phyloP scores from a whole-genome alignment of 257 asterid species.

The Echites panduratus region DNA sequence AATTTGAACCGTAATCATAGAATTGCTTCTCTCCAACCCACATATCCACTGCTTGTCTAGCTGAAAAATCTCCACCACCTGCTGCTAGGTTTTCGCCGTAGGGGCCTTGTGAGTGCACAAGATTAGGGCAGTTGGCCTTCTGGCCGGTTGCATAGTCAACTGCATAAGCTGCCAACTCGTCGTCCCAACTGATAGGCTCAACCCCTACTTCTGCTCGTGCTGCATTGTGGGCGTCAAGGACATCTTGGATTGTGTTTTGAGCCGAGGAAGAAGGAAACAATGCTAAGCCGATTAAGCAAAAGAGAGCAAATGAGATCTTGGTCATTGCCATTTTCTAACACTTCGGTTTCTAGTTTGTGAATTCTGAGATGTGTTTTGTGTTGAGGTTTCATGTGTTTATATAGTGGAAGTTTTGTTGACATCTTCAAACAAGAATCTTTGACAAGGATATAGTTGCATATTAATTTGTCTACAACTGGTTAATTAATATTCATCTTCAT shows the following conservation, averaged over 20 bases:
- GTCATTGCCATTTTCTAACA: not conserved
- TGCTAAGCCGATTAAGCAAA: not conserved
- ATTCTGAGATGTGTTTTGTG: no score
- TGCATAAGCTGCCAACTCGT: slow-evolving; percentile 32
- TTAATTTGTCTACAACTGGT: no score
- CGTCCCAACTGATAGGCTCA: slow-evolving; percentile 35
- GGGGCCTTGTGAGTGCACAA: slow-evolving; percentile 24
- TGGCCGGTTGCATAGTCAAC: slow-evolving; percentile 23
- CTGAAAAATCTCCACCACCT: slow-evolving; percentile 29
- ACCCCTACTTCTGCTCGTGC: slow-evolving; percentile 33
- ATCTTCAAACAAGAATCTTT: no score
- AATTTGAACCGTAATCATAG: slow-evolving; percentile 10
- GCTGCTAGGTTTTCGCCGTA: slow-evolving; percentile 56
- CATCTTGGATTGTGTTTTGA: slow-evolving; percentile 19
- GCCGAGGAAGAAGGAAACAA: not conserved
- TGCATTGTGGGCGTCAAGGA: slow-evolving; percentile 30
- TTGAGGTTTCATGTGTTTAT: no score
- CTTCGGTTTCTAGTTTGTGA: no score
- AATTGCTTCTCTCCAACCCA: slow-evolving; percentile 27
- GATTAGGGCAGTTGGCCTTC: slow-evolving; percentile 24
- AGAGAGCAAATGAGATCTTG: not conserved
- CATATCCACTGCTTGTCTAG: slow-evolving; percentile 27
- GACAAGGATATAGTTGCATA: no score
- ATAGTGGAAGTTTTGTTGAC: no score
- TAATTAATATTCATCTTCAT: no score